Conservation (phyloP, 352 stramenopile genomes). For the Phytophthora boehmeriae region DNA sequence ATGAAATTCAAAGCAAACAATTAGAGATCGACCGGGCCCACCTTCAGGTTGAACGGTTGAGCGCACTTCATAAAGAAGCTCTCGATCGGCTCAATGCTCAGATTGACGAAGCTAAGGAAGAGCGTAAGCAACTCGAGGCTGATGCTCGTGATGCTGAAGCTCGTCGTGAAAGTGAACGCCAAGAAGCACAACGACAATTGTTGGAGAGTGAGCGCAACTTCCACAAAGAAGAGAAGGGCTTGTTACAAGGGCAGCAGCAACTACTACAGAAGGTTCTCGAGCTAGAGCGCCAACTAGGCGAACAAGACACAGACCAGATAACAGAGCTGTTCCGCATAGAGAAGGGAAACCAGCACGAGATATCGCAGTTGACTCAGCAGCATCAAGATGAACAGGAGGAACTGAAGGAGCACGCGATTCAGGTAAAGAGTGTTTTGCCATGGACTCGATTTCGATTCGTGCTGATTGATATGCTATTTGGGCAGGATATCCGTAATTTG, state of each 20-base stretch:
- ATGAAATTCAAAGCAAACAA: slow-evolving; percentile 70
- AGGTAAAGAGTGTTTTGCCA: slow-evolving; percentile 28
- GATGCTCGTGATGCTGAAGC: slow-evolving; percentile 40
- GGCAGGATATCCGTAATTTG: slow-evolving; percentile 60
- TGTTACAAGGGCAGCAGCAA: slow-evolving; percentile 69
- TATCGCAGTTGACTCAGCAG: slow-evolving; percentile 42
- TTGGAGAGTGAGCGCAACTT: slow-evolving; percentile 70
- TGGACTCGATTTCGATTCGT: background rate
- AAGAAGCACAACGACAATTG: slow-evolving; percentile 56
- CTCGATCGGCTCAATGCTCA: slow-evolving; percentile 53
- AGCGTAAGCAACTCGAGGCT: slow-evolving; percentile 56
- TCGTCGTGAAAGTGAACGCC: slow-evolving; percentile 51
- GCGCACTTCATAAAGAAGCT: slow-evolving; percentile 64
- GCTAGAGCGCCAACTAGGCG: slow-evolving; percentile 63
- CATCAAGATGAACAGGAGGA: slow-evolving; percentile 65
- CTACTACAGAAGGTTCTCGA: slow-evolving; percentile 68
- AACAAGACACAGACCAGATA: slow-evolving; percentile 71
- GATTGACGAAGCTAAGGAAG: slow-evolving; percentile 61
- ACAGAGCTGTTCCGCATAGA: slow-evolving; percentile 67
- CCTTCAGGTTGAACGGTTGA: slow-evolving; percentile 61
- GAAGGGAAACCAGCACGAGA: slow-evolving; percentile 55
- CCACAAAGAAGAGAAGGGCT: slow-evolving; percentile 68
- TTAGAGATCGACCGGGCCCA: slow-evolving; percentile 58
- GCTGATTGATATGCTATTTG: background rate
- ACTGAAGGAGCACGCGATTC: slow-evolving; percentile 63